Base-by-base conservation (phyloP, 1,284 basidiomycete species). In the Boletus mariae region DNA sequence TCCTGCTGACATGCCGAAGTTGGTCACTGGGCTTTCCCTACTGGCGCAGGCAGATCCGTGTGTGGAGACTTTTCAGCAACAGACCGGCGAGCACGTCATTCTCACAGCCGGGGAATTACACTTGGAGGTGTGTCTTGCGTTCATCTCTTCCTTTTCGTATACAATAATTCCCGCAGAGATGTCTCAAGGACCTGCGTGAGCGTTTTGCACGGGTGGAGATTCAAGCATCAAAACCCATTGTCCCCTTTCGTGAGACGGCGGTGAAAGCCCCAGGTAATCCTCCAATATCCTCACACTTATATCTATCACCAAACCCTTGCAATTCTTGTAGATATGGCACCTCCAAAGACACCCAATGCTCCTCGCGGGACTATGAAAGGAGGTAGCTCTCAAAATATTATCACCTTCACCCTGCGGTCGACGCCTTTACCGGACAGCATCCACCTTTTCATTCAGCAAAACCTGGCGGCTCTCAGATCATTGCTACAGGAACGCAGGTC, bases 31-130 rank as follows among this genome's bases (percentile, higher is more conserved):
- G 1, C 75, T 99, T 49, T 90, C 89, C 61, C 76, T 99, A 31
- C 83, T 99, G 29, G 92, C 91, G 64, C 95, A 98, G 70, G 89
- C 95, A 5, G 97, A 99, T 72, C 96, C 97, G 1, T 99, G 95
- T 62, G 96, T 97, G 15, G 94, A 99, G 70, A 95, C 92, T 0
- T 90, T 98, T 67, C 92, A 98, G 57, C 96, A 99, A 71, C 86
- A 94, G 63, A 98, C 94, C 0, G 97, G 97, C 40, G 97, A 99
- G 72, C 92, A 98, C 70, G 97, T 99, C 52, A 98, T 99, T 60
- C 73, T 98, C 57, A 92, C 93, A 7, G 97, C 97, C 0, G 97
- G 97, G 51, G 97, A 99, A 69, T 74, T 99, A 52, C 97, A 99
- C 71, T 76, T 99, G 23, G 96, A 99, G 82, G 93, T 92, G 55